These are phyloP conservation scores for Cryphonectria carpinicola DNA, from an alignment of 2,329 filamentous ascomycete genomes.

Conservation along the genomic window DNA sequence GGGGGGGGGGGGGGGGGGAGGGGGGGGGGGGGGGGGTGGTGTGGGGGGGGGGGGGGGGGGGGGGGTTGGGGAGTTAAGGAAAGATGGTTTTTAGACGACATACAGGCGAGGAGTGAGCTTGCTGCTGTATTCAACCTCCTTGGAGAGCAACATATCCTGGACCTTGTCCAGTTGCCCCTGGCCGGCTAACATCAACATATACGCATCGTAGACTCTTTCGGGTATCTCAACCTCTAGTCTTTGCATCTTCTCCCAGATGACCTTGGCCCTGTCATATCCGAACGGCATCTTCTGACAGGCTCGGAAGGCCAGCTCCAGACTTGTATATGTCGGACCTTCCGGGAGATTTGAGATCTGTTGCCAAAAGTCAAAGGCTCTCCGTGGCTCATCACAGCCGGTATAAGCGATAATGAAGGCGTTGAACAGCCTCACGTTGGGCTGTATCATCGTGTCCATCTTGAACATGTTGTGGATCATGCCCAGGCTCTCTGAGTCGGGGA, in stretches of 20 bases:
- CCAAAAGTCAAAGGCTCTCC: slow-evolving; percentile 79
- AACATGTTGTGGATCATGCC: slow-evolving; percentile 87
- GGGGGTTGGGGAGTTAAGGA: no score
- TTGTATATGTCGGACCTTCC: slow-evolving; percentile 86
- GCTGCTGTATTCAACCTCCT: slow-evolving; percentile 68
- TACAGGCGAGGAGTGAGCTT: slow-evolving; percentile 73
- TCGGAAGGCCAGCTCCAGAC: slow-evolving; percentile 79
- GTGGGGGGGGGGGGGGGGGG: no score
- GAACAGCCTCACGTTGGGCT: slow-evolving; percentile 74
- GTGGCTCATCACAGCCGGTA: slow-evolving; percentile 66
- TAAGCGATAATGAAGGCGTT: slow-evolving; percentile 91
- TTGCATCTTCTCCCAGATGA: slow-evolving; percentile 72
- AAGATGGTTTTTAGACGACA: slow-evolving; percentile 40
- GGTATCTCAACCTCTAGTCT: slow-evolving; percentile 81
- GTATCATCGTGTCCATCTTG: slow-evolving; percentile 84
- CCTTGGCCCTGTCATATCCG: slow-evolving; percentile 63
- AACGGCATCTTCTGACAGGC: slow-evolving; percentile 69
- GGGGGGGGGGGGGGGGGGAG: no score
- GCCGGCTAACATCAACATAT: slow-evolving; percentile 75
- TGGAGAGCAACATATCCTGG: slow-evolving; percentile 66
- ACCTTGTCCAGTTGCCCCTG: slow-evolving; percentile 73
- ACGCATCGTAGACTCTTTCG: slow-evolving; percentile 72
- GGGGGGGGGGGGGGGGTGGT: no score
- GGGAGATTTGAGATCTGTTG: slow-evolving; percentile 76
- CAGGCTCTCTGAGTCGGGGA: slow-evolving; percentile 65